Base-by-base conservation (phyloP, 805 yeast species). In the Myxozyma geophila region DNA sequence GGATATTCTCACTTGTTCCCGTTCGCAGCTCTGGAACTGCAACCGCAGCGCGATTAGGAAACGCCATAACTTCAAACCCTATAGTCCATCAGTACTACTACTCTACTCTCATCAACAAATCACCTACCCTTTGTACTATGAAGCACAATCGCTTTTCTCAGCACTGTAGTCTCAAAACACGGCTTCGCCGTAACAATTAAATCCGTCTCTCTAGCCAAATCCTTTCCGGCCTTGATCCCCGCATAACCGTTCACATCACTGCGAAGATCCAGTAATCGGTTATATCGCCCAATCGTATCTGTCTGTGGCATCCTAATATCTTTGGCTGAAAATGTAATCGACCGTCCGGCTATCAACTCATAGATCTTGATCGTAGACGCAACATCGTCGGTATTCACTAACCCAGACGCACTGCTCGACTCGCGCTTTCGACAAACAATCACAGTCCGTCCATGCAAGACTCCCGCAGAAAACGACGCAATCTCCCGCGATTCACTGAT, bases 121-220 rank as follows among this genome's bases (percentile, higher is more conserved):
- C 46, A 35, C 28, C 19, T 54, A 58, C 92, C 92, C 70, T 84
- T 83, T 17, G 82, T 76, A 0, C 91, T 82, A 70, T 87, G 89
- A 0, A 87, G 82, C 0, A 90, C 85, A 73, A 89, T 82, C 56
- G 89, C 81, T 21, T 85, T 83, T 64, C 86, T 84, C 76, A 90
- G 85, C 1, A 88, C 78, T 0, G 88, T 83, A 19, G 89, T 76
- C 1, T 86, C 87, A 63, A 74, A 78, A 57, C 88, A 81, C 56
- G 87, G 92, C 1, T 83, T 81, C 37, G 82, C 82, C 23, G 82
- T 77, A 62, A 78, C 80, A 66, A 86, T 81, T 58, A 81, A 78
- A 70, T 84, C 82, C 56, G 76, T 71, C 55, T 78, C 78, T 59
- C 79, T 75, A 74, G 81, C 78, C 69, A 77, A 71, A 71, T 81